phyloP scores from a whole-genome alignment of 495 filamentous ascomycete species.

The Neurospora africana region DNA sequence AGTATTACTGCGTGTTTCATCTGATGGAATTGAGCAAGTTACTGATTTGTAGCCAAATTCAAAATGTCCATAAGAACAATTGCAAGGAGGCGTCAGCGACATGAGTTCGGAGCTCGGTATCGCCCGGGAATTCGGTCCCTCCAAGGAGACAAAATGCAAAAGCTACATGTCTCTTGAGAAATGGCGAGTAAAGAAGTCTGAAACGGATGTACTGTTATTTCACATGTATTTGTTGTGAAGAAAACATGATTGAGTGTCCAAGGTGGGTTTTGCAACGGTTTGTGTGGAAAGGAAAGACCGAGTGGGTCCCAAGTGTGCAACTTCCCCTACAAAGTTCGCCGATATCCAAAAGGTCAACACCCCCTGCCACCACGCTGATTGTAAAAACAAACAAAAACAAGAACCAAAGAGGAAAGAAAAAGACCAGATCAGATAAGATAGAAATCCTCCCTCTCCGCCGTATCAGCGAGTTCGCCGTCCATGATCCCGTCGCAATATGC shows the following conservation, averaged over 20 bases:
- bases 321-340: neutral
- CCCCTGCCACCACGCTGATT: neutral
- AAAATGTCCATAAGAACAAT: neutral
- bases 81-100: neutral
- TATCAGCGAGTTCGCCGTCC: slow-evolving; percentile 3
- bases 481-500: slow-evolving; percentile 11
- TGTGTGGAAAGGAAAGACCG: neutral
- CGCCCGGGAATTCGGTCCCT: neutral
- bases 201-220: neutral
- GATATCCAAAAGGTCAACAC: neutral
- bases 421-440: neutral
- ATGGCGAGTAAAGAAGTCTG: neutral
- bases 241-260: neutral
- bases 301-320: neutral
- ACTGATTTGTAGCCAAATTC: neutral
- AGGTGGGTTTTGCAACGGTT: neutral
- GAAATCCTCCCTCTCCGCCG: neutral
- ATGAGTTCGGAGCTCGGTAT: neutral
- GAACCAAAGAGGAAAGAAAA: neutral
- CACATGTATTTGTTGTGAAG: neutral
- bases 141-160: neutral
- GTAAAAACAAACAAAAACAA: neutral
- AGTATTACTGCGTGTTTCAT: neutral
- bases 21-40: neutral
- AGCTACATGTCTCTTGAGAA: accelerated